A percentile compares a stretch with the other conserved stretches of the same genome.
Evolutionary conservation across 2,329 filamentous ascomycete species (phyloP).

Genomic region (Pseudocercospora crystallina): DNA sequence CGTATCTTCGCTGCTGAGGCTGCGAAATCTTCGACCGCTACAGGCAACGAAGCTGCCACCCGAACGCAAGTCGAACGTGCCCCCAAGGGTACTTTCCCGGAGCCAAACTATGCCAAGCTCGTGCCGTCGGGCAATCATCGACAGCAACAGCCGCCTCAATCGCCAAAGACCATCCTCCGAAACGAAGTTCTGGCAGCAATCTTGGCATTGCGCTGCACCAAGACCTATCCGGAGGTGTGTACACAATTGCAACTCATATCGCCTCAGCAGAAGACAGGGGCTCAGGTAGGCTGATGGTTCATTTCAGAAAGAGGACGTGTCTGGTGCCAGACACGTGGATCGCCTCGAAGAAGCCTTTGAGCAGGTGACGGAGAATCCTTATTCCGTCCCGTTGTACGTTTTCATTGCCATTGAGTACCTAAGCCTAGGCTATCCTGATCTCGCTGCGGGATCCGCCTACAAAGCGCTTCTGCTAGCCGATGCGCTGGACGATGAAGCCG

Average conservation of each 20-base stretch:
- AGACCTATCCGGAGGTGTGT: slow-evolving; percentile 24
- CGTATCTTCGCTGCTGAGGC: slow-evolving; percentile 20
- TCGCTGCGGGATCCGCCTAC: slow-evolving; percentile 87
- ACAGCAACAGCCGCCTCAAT: too few relatives aligned
- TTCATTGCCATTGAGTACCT: slow-evolving; percentile 71
- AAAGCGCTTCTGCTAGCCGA: slow-evolving; percentile 84
- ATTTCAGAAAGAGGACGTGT: slow-evolving; percentile 9
- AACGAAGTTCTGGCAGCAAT: slow-evolving; percentile 1
- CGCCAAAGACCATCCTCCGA: neutral
- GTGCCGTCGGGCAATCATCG: too few relatives aligned
- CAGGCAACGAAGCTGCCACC: too few relatives aligned
- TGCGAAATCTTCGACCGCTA: neutral
- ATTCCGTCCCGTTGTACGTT: slow-evolving; percentile 28
- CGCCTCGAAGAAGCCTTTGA: slow-evolving; percentile 16
- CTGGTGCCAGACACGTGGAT: slow-evolving; percentile 9
- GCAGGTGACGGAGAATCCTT: slow-evolving; percentile 17
- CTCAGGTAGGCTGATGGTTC: slow-evolving; percentile 21
- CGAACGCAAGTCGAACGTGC: too few relatives aligned
- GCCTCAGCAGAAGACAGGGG: neutral
- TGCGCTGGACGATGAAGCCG: slow-evolving; percentile 73
- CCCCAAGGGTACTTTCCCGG: too few relatives aligned
- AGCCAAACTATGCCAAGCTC: too few relatives aligned
- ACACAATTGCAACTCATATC: neutral
- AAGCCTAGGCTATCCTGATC: slow-evolving; percentile 79
- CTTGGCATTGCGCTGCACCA: slow-evolving; percentile 12